Conservation (phyloP, 768 basidiomycete genomes). For the Tylopilus intermedius region DNA sequence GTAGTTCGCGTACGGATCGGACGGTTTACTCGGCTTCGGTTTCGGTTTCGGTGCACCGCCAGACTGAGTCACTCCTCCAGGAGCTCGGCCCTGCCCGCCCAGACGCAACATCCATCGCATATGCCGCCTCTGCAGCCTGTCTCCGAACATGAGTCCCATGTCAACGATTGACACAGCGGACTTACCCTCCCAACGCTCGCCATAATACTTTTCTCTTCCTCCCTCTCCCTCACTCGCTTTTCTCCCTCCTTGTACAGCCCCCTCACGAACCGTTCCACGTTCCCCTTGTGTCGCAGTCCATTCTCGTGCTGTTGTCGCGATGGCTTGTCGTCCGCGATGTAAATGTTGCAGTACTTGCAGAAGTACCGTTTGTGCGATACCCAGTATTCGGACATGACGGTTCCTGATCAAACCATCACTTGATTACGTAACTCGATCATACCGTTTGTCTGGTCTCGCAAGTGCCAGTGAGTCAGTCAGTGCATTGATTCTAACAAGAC, state of each 20-base stretch:
- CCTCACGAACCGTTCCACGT: constrained; percentile 86
- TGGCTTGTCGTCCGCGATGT: constrained; percentile 92
- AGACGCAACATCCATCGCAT: constrained; percentile 69
- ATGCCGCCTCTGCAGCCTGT: constrained; percentile 77
- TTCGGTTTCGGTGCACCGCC: constrained; percentile 29
- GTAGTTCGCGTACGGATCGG: constrained; percentile 77
- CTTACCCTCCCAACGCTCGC: constrained; percentile 72
- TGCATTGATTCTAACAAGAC: background rate
- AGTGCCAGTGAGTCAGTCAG: background rate
- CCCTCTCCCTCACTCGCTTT: constrained; percentile 76
- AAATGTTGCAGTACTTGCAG: constrained; percentile 97
- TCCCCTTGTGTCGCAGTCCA: constrained; percentile 91
- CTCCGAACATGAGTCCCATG: constrained; percentile 1
- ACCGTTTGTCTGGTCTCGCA: background rate
- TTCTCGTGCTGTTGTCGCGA: constrained; percentile 90
- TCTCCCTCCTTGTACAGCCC: constrained; percentile 91
- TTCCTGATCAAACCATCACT: constrained; percentile 1
- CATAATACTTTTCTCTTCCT: constrained; percentile 87
- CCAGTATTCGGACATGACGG: constrained; percentile 84
- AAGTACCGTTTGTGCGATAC: constrained; percentile 88
- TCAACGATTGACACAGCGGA: background rate
- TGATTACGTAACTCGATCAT: constrained; percentile 15
- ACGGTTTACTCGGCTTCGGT: constrained; percentile 46
- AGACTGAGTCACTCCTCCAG: constrained; percentile 6
- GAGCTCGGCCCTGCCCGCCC: constrained; percentile 41